Percentiles rank a stretch among this genome's conserved stretches.
phyloP scores from a whole-genome alignment of 2,329 filamentous ascomycete genomes.

The Alternaria brassicae region DNA sequence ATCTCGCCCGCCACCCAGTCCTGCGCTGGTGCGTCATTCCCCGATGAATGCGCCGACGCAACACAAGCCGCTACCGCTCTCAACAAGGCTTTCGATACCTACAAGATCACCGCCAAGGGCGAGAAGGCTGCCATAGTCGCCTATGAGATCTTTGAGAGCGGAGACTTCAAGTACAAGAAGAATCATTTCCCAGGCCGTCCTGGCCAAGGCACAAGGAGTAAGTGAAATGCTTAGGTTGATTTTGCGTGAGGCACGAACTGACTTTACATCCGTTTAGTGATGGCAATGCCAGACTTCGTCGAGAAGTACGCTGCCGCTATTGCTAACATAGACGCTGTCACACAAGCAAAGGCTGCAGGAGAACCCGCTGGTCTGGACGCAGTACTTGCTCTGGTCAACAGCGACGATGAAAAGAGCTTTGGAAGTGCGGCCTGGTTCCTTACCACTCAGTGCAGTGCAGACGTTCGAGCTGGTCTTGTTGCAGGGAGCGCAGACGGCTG shows the following conservation, averaged over 20 bases:
- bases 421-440: constrained; percentile 69
- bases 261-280: constrained; percentile 48
- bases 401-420: constrained; percentile 59
- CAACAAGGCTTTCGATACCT: constrained; percentile 62
- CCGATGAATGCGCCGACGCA: constrained; percentile 67
- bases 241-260: background rate
- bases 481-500: constrained; percentile 60
- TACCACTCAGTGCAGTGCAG: constrained; percentile 59
- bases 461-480: constrained; percentile 55
- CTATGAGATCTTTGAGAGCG: constrained; percentile 75
- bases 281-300: constrained; percentile 67
- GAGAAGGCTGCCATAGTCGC: constrained; percentile 74
- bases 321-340: constrained; percentile 42
- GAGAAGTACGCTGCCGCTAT: constrained; percentile 62
- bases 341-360: constrained; percentile 37
- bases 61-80: constrained; percentile 66
- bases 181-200: constrained; percentile 66
- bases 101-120: constrained; percentile 61
- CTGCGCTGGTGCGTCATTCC: constrained; percentile 58
- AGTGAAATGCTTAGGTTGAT: background rate
- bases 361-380: constrained; percentile 47
- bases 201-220: constrained; percentile 69
- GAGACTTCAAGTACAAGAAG: constrained; percentile 72
- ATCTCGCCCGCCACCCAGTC: constrained; percentile 65
- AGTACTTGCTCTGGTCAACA: constrained; percentile 60